Base-by-base conservation (phyloP, 2,329 filamentous ascomycete genomes). In the Penicillium thymicola region DNA sequence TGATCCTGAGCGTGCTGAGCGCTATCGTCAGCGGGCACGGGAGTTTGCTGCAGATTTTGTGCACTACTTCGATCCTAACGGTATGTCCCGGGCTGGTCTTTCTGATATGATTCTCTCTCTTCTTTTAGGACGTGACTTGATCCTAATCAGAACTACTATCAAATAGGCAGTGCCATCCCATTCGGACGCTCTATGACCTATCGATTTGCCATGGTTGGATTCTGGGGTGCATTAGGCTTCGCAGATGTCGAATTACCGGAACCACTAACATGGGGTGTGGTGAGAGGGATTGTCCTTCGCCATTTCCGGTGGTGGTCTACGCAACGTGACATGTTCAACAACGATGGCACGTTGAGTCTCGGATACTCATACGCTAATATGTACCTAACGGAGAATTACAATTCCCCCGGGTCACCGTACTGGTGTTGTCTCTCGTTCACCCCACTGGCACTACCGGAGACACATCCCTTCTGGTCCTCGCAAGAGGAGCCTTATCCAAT, bases 331-430 rank as follows among this genome's bases (percentile, higher is more conserved):
- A 91, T 92, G 54, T 92, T 90, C 81, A 87, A 86, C 54, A 76
- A 86, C 0, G 86, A 87, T 59, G 89, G 89, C 34, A 92, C 89
- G 48, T 76, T 92, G 57, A 90, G 85, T 3, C 83, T 91, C 57
- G 89, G 89, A 51, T 92, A 90, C 70, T 85, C 85, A 0, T 92
- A 91, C 68, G 87, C 89, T 16, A 92, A 91, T 69, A 90, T 89
- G 79, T 91, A 89, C 73, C 84, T 92, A 75, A 87, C 88, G 0
- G 89, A 92, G 73, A 92, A 92, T 70, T 92, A 92, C 75, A 92
- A 92, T 73, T 90, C 87, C 10, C 88, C 89, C 0, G 87, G 87
- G 13, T 77, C 75, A 1, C 76, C 89, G 65, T 92, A 92, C 71
- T 92, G 89, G 89, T 88, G 87, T 51, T 92, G 89, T 74, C 78